Percentiles rank a stretch among this genome's conserved stretches.
Evolutionary conservation across 108 stramenopile species (phyloP).

Genomic region (Conticribra weissflogii): DNA sequence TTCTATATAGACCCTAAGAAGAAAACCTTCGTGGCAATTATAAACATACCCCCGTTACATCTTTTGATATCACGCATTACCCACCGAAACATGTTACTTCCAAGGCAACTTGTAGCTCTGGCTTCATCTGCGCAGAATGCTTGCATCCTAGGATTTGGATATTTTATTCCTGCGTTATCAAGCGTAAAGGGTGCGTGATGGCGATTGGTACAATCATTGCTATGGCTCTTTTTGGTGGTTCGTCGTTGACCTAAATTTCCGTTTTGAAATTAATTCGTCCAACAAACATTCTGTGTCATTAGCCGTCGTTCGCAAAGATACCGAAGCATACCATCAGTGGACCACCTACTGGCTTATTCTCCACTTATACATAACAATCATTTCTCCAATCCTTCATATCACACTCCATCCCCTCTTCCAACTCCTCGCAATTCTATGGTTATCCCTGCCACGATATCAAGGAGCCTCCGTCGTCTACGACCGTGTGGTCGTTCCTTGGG

Average conservation of each 20-base stretch:
- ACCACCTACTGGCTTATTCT: slow-evolving; percentile 49
- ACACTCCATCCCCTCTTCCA: slow-evolving; percentile 44
- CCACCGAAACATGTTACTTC: background rate
- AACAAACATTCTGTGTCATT: background rate
- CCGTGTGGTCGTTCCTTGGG: slow-evolving; percentile 33
- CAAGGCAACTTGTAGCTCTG: slow-evolving; percentile 7
- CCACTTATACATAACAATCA: slow-evolving; percentile 30
- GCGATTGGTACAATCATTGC: too few species aligned
- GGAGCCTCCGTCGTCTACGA: slow-evolving; percentile 46
- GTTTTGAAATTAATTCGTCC: too few species aligned
- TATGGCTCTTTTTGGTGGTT: too few species aligned
- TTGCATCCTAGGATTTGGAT: slow-evolving; percentile 34
- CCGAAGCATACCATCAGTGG: slow-evolving; percentile 46
- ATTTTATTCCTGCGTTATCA: slow-evolving; percentile 47
- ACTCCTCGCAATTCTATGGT: slow-evolving; percentile 40
- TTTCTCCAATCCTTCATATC: slow-evolving; percentile 40
- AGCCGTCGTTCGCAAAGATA: slow-evolving; percentile 45
- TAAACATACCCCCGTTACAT: too few species aligned
- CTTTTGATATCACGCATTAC: too few species aligned
- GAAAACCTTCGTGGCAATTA: too few species aligned
- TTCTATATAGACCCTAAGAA: too few species aligned
- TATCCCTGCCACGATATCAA: slow-evolving; percentile 44
- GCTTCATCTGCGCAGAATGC: slow-evolving; percentile 15
- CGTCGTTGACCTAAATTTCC: too few species aligned
- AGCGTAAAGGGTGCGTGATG: slow-evolving; percentile 33